These are phyloP conservation scores for Austroboletus olivaceoglutinosus DNA, from an alignment of 1,284 basidiomycete genomes.

Conservation along the genomic window DNA sequence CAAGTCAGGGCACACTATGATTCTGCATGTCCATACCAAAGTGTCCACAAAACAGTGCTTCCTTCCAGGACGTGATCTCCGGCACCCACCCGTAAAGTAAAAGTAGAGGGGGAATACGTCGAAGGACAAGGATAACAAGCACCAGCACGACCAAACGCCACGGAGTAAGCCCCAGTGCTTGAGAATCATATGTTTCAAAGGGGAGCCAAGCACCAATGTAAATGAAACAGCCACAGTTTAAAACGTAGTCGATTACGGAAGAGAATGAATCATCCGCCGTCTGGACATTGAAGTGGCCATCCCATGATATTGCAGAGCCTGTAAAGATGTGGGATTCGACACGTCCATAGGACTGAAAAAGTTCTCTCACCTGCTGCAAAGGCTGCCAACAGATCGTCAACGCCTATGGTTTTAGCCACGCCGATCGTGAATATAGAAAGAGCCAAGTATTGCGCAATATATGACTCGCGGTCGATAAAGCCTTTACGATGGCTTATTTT, in stretches of 20 bases:
- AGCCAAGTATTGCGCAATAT: slow-evolving; percentile 87
- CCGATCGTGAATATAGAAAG: slow-evolving; percentile 81
- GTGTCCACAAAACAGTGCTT: slow-evolving; percentile 84
- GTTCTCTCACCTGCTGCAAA: slow-evolving; percentile 79
- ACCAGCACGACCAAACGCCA: slow-evolving; percentile 74
- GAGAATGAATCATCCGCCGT: slow-evolving; percentile 86
- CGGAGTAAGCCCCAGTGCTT: slow-evolving; percentile 63
- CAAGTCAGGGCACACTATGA: not conserved
- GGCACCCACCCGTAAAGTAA: slow-evolving; percentile 80
- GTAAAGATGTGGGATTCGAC: not conserved
- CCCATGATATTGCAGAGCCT: slow-evolving; percentile 92
- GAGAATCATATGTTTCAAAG: slow-evolving; percentile 65
- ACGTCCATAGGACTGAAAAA: not conserved
- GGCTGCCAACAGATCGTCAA: slow-evolving; percentile 85
- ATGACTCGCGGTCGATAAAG: slow-evolving; percentile 89
- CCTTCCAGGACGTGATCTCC: slow-evolving; percentile 76
- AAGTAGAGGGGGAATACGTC: slow-evolving; percentile 76
- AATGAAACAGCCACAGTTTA: slow-evolving; percentile 86
- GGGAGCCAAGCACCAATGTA: slow-evolving; percentile 92
- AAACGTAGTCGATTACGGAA: slow-evolving; percentile 81
- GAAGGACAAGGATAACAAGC: slow-evolving; percentile 63
- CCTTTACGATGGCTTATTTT: slow-evolving; percentile 73
- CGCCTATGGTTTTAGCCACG: slow-evolving; percentile 73
- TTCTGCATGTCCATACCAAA: slow-evolving; percentile 54
- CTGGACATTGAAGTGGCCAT: slow-evolving; percentile 85